Conservation (phyloP, 441 rosid species). For the Populus tomentosa region DNA sequence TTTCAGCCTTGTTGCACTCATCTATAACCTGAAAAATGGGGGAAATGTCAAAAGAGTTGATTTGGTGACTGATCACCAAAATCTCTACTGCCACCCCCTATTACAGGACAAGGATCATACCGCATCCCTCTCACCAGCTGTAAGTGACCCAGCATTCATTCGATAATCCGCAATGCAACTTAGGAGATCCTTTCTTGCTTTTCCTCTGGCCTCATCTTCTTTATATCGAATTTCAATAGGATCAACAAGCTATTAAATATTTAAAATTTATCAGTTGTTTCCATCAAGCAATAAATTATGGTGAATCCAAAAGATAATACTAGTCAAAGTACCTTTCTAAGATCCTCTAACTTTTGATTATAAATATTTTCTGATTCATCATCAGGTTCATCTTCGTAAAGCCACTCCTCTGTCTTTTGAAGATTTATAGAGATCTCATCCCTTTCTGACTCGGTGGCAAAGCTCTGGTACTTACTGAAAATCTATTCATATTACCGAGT, state of each 20-base stretch:
- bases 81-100: background rate
- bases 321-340: slow-evolving; percentile 46
- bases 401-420: slow-evolving; percentile 74
- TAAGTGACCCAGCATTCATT: background rate
- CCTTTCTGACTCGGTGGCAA: slow-evolving; percentile 49
- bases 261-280: background rate
- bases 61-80: background rate
- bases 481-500: slow-evolving; percentile 36
- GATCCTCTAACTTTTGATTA: slow-evolving; percentile 71
- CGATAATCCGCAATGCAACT: slow-evolving; percentile 33
- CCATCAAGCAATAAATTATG: background rate
- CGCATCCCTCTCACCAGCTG: slow-evolving; percentile 31
- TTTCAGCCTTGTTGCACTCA: slow-evolving; percentile 68
- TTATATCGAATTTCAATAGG: slow-evolving; percentile 66
- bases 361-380: slow-evolving; percentile 82
- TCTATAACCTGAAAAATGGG: slow-evolving; percentile 44
- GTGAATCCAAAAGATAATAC: background rate
- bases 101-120: slow-evolving; percentile 18
- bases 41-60: too few relatives aligned
- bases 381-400: slow-evolving; percentile 85
- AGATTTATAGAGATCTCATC: slow-evolving; percentile 49
- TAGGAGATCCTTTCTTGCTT: slow-evolving; percentile 52
- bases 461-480: slow-evolving; percentile 53
- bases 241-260: slow-evolving; percentile 52
- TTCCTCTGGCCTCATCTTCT: slow-evolving; percentile 49